These are phyloP conservation scores for Neurospora africana DNA, from an alignment of 495 filamentous ascomycete genomes.

Conservation along the genomic window DNA sequence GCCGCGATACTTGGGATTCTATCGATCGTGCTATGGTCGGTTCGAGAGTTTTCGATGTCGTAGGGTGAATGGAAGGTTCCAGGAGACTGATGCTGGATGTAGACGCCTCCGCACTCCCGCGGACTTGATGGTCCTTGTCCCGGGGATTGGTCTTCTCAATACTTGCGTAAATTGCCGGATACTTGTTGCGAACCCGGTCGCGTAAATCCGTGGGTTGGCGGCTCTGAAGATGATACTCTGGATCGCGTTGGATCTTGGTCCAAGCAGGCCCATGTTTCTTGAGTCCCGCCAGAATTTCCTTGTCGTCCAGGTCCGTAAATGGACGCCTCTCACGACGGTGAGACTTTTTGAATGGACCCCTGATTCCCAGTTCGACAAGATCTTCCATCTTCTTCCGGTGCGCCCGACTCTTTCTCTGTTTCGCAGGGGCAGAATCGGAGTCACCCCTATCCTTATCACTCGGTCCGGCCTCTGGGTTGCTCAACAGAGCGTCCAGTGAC, in stretches of 20 bases:
- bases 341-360: constrained; percentile 42
- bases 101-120: constrained; percentile 10
- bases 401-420: constrained; percentile 36
- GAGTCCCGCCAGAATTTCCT: constrained; percentile 64
- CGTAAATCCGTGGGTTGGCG: constrained; percentile 70
- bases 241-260: constrained; percentile 69
- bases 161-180: constrained; percentile 46
- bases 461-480: constrained; percentile 26
- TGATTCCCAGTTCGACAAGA: constrained; percentile 46
- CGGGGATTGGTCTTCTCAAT: constrained; percentile 48
- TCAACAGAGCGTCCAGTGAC: constrained; percentile 38
- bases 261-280: constrained; percentile 66
- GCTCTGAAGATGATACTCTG: constrained; percentile 50
- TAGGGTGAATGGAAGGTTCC: constrained; percentile 31
- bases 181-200: constrained; percentile 73
- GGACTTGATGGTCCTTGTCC: constrained; percentile 14
- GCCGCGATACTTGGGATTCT: constrained; percentile 29
- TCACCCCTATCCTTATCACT: constrained; percentile 8
- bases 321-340: constrained; percentile 45
- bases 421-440: constrained; percentile 15
- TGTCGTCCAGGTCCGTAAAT: constrained; percentile 69
- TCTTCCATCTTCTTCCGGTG: constrained; percentile 47
- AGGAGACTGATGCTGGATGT: constrained; percentile 16
- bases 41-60: constrained; percentile 24
- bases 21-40: constrained; percentile 17